phyloP scores from a whole-genome alignment of 495 filamentous ascomycete genomes.

The Xylaria longipes region DNA sequence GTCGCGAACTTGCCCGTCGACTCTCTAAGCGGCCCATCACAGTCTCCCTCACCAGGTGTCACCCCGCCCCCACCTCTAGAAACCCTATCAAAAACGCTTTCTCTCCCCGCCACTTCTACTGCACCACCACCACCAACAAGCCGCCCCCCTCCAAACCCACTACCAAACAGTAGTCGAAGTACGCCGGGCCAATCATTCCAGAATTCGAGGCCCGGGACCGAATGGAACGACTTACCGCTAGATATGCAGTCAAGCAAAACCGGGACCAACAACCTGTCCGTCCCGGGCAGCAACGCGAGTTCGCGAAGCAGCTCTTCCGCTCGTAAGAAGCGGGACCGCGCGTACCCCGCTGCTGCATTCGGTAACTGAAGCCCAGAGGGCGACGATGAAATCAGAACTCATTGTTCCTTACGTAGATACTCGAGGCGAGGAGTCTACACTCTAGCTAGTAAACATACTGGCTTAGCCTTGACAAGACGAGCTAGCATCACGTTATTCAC shows the following conservation, averaged over 20 bases:
- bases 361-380: conserved; percentile 35
- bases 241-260: conserved; percentile 49
- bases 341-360: conserved; percentile 61
- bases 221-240: conserved; percentile 63
- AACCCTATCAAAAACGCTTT: neutral
- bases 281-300: conserved; percentile 47
- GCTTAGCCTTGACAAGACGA: neutral
- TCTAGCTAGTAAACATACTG: neutral
- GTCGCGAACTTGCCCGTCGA: conserved; percentile 35
- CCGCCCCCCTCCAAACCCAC: conserved; percentile 13
- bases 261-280: conserved; percentile 12
- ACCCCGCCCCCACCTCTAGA: conserved; percentile 1
- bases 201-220: conserved; percentile 56
- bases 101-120: conserved; percentile 26
- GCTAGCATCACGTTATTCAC: neutral
- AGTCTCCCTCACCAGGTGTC: neutral
- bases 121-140: conserved; percentile 17
- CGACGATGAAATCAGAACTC: too few species aligned
- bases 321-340: conserved; percentile 55
- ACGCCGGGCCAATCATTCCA: conserved; percentile 54
- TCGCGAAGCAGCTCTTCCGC: conserved; percentile 54
- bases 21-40: neutral
- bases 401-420: neutral
- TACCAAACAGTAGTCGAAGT: conserved; percentile 24
- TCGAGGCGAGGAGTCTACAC: neutral